A percentile compares a stretch with the other conserved stretches of the same genome.
These are phyloP conservation scores for Thielaviopsis musarum DNA, from an alignment of 2,329 filamentous ascomycete genomes.

Conservation along the genomic window DNA sequence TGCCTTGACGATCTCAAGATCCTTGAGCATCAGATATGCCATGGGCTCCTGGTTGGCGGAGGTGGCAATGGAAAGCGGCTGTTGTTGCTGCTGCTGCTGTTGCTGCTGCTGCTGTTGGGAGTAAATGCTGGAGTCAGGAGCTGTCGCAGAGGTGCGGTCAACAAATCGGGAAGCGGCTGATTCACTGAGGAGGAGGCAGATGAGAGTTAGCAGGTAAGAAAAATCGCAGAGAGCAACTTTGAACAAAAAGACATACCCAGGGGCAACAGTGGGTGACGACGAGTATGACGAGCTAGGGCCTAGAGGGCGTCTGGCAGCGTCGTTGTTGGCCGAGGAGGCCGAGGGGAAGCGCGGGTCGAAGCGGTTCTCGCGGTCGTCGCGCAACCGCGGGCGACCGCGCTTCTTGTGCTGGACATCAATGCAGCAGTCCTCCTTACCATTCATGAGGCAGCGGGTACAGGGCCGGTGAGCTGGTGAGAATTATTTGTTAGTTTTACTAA, in stretches of 20 bases:
- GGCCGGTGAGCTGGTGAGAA: conserved; percentile 47
- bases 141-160: conserved; percentile 31
- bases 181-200: conserved; percentile 22
- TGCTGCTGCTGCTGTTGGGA: conserved; percentile 21
- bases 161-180: conserved; percentile 30
- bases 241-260: conserved; percentile 21
- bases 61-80: conserved; percentile 21
- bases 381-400: conserved; percentile 57
- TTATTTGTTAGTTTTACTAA: neutral
- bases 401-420: conserved; percentile 80
- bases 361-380: conserved; percentile 50
- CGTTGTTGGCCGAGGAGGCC: conserved; percentile 17
- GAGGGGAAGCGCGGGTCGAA: conserved; percentile 34
- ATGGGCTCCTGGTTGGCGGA: conserved; percentile 30
- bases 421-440: conserved; percentile 66
- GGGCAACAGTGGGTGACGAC: conserved; percentile 10
- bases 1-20: conserved; percentile 39
- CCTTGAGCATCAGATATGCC: conserved; percentile 37
- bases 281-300: conserved; percentile 8
- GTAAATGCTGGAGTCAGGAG: conserved; percentile 33
- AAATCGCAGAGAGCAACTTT: neutral
- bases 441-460: conserved; percentile 59
- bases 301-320: conserved; percentile 5
- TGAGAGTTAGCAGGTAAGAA: neutral
- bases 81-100: neutral